Evolutionary conservation across 345 rosid species (phyloP).

Genomic region (Murraya koenigii): DNA sequence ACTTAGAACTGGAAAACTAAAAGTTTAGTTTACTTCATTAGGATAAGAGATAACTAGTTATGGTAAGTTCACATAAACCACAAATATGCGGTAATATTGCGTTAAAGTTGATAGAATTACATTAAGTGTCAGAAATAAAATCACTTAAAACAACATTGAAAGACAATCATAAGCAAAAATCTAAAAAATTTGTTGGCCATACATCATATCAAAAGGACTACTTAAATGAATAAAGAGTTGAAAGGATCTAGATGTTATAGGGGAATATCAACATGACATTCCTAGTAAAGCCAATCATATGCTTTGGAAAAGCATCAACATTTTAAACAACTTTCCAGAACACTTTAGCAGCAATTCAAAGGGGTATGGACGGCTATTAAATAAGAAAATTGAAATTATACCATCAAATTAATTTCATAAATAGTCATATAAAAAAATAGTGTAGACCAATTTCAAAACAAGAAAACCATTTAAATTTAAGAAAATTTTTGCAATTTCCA

Average conservation of each 20-base stretch:
- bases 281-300: not conserved
- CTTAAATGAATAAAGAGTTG: not conserved
- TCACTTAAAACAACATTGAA: not conserved
- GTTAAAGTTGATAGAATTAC: not conserved
- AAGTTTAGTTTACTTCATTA: not conserved
- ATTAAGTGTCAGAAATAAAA: not conserved
- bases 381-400: not conserved
- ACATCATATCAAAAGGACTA: not conserved
- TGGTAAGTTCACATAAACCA: not conserved
- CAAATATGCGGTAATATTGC: not conserved
- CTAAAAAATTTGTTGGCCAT: not conserved
- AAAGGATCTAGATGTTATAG: not conserved
- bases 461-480: not conserved
- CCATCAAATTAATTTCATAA: not conserved
- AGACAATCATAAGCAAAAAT: not conserved
- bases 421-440: not conserved
- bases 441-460: not conserved
- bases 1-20: slow-evolving; percentile 28
- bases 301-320: not conserved
- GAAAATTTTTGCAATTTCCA: not conserved
- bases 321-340: not conserved
- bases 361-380: not conserved
- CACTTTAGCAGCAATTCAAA: not conserved
- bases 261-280: not conserved
- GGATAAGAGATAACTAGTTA: too few species aligned